Evolutionary conservation across 768 basidiomycete species (phyloP).

Genomic region (Auriscalpium vulgare): DNA sequence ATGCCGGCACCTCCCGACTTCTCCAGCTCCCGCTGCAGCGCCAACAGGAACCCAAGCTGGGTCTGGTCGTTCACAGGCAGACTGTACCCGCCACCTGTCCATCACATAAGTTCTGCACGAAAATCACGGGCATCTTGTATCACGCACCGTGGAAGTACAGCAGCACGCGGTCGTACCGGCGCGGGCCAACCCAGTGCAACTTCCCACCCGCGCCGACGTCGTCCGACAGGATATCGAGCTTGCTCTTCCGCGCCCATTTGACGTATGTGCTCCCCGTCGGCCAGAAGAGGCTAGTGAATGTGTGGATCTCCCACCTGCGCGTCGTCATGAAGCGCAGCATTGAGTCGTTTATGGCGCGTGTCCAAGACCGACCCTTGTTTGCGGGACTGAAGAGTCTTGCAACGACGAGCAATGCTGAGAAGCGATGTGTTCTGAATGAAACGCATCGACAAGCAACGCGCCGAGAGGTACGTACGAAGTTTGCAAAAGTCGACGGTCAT

Average conservation of each 20-base stretch:
- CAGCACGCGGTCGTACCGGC: neutral
- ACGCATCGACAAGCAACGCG: neutral
- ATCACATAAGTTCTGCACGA: neutral
- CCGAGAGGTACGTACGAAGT: neutral
- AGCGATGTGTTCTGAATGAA: neutral
- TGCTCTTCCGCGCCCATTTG: neutral
- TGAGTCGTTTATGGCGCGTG: neutral
- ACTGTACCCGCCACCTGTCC: neutral
- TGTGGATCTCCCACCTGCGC: neutral
- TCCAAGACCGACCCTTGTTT: neutral
- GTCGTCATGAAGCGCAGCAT: neutral
- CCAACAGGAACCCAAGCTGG: neutral
- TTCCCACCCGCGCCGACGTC: neutral
- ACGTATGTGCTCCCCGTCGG: neutral
- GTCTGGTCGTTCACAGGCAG: neutral
- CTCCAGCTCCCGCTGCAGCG: neutral
- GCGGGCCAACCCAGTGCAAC: neutral
- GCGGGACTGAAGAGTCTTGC: neutral
- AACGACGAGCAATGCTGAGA: neutral
- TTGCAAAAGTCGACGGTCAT: neutral
- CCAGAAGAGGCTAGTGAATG: neutral
- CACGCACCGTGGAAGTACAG: neutral
- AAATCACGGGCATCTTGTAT: neutral
- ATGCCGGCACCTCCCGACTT: neutral
- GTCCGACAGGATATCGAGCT: neutral